A percentile compares a stretch with the other conserved stretches of the same genome.
Evolutionary conservation across 2,329 filamentous ascomycete genomes (phyloP).

Genomic region (Xylaria sp.): DNA sequence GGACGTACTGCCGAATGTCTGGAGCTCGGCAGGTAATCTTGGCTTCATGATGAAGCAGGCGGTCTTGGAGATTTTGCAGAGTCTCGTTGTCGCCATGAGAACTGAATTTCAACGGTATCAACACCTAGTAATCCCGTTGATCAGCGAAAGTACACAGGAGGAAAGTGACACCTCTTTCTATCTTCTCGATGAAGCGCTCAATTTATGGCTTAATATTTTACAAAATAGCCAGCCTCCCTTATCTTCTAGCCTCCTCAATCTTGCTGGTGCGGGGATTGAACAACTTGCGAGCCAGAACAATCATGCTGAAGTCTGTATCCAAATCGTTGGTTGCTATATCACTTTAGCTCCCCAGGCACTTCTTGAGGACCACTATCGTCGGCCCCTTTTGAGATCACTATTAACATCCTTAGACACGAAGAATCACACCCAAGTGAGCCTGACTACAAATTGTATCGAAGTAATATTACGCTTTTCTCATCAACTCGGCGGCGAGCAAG

Average conservation of each 20-base stretch:
- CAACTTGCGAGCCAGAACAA: conserved; percentile 74
- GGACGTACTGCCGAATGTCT: conserved; percentile 80
- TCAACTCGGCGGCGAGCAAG: conserved; percentile 68
- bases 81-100: conserved; percentile 88
- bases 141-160: conserved; percentile 81
- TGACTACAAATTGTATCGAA: conserved; percentile 71
- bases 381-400: conserved; percentile 61
- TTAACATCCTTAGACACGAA: conserved; percentile 62
- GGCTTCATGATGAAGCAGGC: conserved; percentile 95
- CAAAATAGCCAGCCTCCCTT: conserved; percentile 72
- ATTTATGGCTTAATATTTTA: conserved; percentile 85
- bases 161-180: conserved; percentile 81
- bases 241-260: conserved; percentile 68
- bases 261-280: conserved; percentile 72
- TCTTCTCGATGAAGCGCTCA: conserved; percentile 89
- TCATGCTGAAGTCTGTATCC: conserved; percentile 69
- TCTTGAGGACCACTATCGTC: conserved; percentile 66
- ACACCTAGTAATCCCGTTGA: conserved; percentile 80
- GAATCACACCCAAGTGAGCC: conserved; percentile 67
- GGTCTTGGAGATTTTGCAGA: conserved; percentile 85
- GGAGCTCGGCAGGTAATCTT: conserved; percentile 82
- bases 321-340: conserved; percentile 76
- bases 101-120: conserved; percentile 82
- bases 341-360: conserved; percentile 75
- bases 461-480: conserved; percentile 72